Evolutionary conservation across 75 land plant species (phyloP).

Genomic region (Sequoia sempervirens): DNA sequence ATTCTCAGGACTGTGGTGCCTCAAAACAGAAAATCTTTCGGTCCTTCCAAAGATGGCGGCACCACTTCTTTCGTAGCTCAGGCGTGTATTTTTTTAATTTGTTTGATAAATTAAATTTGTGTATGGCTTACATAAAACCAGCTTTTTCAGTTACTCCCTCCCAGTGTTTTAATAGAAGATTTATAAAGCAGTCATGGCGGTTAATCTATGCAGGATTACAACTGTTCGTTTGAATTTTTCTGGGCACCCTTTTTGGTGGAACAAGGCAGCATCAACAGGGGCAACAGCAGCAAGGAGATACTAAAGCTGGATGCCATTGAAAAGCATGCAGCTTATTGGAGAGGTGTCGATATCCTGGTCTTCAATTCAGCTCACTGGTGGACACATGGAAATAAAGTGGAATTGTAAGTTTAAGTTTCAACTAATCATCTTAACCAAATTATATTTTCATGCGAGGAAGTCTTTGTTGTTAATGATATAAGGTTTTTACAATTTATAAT

Average conservation of each 20-base stretch:
- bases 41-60: background rate
- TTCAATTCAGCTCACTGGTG: conserved; percentile 53
- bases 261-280: conserved; percentile 18
- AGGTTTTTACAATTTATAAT: too few species aligned
- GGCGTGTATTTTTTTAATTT: background rate
- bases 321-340: conserved; percentile 20
- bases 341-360: conserved; percentile 31
- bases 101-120: too few species aligned
- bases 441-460: too few species aligned
- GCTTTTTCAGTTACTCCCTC: background rate
- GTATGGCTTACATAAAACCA: background rate
- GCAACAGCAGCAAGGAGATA: conserved; percentile 8
- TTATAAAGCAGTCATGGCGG: background rate
- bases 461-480: too few species aligned
- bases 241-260: conserved; percentile 47
- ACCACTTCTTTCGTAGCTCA: background rate
- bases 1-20: conserved; percentile 24
- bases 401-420: background rate
- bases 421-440: background rate
- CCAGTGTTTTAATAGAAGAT: conserved; percentile 10
- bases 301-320: conserved; percentile 28
- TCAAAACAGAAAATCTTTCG: conserved; percentile 17
- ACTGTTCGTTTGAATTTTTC: conserved; percentile 43
- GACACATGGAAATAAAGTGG: conserved; percentile 30
- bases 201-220: conserved; percentile 28